Evolutionary conservation across 331 rosid genomes (phyloP).

Genomic region (Acacia concinna): DNA sequence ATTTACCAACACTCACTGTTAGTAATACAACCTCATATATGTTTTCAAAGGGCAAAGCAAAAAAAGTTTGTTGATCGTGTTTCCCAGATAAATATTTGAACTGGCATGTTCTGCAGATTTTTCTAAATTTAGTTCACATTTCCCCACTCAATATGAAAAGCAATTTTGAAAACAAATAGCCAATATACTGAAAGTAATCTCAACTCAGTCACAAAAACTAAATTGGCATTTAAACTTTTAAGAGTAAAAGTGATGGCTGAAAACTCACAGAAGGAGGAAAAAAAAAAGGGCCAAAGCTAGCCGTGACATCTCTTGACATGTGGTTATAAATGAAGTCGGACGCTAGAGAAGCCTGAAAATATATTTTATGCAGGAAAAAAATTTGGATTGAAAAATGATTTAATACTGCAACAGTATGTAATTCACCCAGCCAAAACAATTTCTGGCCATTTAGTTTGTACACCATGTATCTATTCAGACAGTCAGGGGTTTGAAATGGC

Average conservation of each 20-base stretch:
- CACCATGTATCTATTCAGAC: too few species aligned
- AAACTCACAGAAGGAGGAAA: conserved; percentile 49
- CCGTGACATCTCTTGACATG: conserved; percentile 83
- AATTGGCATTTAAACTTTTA: neutral
- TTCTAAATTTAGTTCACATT: neutral
- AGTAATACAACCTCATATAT: neutral
- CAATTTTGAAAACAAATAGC: neutral
- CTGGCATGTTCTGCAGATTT: neutral
- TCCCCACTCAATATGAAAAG: neutral
- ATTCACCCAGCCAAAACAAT: too few species aligned
- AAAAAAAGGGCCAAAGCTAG: conserved; percentile 94
- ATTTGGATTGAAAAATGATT: too few species aligned
- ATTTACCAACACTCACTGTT: neutral
- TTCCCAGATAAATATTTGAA: neutral
- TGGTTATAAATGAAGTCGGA: too few species aligned
- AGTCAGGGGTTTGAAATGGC: too few species aligned
- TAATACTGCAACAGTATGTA: too few species aligned
- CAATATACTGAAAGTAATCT: neutral
- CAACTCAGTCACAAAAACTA: conserved; percentile 17
- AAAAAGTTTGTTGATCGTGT: neutral
- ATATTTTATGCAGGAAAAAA: too few species aligned
- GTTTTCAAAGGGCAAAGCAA: neutral
- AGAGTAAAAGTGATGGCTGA: conserved; percentile 9
- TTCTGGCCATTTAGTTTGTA: too few species aligned
- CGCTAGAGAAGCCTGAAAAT: too few species aligned